These are phyloP conservation scores for Cyphellophora attinorum DNA, from an alignment of 2,329 filamentous ascomycete species.

Conservation along the genomic window DNA sequence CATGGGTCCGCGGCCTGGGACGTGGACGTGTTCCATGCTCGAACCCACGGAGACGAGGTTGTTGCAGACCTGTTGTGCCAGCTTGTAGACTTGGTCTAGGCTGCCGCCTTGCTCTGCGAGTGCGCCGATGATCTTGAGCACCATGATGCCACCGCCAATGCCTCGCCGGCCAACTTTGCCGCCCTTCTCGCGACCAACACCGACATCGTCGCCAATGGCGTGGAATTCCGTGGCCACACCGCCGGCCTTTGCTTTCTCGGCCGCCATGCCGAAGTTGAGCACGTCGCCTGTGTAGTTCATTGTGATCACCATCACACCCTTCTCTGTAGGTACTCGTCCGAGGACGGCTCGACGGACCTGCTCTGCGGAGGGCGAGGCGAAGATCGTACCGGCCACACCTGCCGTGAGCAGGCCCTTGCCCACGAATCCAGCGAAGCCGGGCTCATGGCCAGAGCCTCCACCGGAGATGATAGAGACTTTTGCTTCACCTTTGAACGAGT, in stretches of 20 bases:
- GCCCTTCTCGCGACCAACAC: conserved; percentile 68
- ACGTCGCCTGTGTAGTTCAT: conserved; percentile 89
- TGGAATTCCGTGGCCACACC: conserved; percentile 78
- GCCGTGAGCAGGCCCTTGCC: conserved; percentile 71
- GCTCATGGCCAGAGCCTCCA: conserved; percentile 79
- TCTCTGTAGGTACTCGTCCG: conserved; percentile 58
- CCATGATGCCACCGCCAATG: conserved; percentile 81
- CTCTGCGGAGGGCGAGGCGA: conserved; percentile 70
- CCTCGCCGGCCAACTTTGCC: conserved; percentile 90
- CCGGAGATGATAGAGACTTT: conserved; percentile 79
- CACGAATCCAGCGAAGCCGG: conserved; percentile 77
- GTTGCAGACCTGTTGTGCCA: conserved; percentile 60
- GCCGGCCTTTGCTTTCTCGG: conserved; percentile 78
- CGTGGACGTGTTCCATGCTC: conserved; percentile 83
- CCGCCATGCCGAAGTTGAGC: conserved; percentile 86
- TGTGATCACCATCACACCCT: conserved; percentile 77
- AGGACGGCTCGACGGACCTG: conserved; percentile 72
- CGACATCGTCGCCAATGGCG: conserved; percentile 84
- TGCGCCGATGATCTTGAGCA: conserved; percentile 84
- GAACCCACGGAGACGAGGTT: conserved; percentile 81
- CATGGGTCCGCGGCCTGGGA: conserved; percentile 60
- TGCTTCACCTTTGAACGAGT: conserved; percentile 31
- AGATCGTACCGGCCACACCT: conserved; percentile 78
- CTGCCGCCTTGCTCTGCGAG: conserved; percentile 61
- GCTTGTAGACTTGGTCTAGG: conserved; percentile 61